These are phyloP conservation scores for Penicillium griseofulvum DNA, from an alignment of 2,329 filamentous ascomycete species.

Conservation along the genomic window DNA sequence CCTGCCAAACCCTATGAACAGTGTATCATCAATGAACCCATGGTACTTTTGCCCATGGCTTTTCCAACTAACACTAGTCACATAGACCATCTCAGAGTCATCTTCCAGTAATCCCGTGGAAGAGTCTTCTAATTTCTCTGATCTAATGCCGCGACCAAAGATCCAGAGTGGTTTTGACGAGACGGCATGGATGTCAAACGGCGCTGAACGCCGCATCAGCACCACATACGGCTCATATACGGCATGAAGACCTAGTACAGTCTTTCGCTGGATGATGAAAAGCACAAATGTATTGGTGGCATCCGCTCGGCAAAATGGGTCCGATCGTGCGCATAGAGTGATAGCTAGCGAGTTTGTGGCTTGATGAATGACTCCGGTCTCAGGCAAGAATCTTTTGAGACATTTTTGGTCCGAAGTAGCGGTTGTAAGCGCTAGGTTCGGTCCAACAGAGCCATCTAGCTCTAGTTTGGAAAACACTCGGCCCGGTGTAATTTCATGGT, in stretches of 20 bases:
- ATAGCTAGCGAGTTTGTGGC: slow-evolving; percentile 59
- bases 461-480: slow-evolving; percentile 51
- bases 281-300: slow-evolving; percentile 56
- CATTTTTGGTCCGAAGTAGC: slow-evolving; percentile 46
- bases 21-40: slow-evolving; percentile 56
- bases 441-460: slow-evolving; percentile 48
- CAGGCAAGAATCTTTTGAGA: slow-evolving; percentile 48
- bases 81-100: slow-evolving; percentile 57
- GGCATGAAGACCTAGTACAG: slow-evolving; percentile 48
- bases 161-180: slow-evolving; percentile 57
- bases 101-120: slow-evolving; percentile 12
- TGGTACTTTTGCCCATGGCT: slow-evolving; percentile 49
- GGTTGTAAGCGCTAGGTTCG: slow-evolving; percentile 46
- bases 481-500: slow-evolving; percentile 53
- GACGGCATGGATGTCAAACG: slow-evolving; percentile 53
- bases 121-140: slow-evolving; percentile 22
- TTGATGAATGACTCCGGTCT: slow-evolving; percentile 55
- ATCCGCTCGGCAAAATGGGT: slow-evolving; percentile 44
- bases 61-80: slow-evolving; percentile 59
- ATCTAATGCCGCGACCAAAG: slow-evolving; percentile 43
- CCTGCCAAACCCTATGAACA: slow-evolving; percentile 57
- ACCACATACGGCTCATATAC: slow-evolving; percentile 58
- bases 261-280: slow-evolving; percentile 57
- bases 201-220: slow-evolving; percentile 49
- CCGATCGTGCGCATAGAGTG: slow-evolving; percentile 53